These are phyloP conservation scores for Saccharomyces hybrid DNA, from an alignment of 1,139 yeast genomes.

Conservation along the genomic window DNA sequence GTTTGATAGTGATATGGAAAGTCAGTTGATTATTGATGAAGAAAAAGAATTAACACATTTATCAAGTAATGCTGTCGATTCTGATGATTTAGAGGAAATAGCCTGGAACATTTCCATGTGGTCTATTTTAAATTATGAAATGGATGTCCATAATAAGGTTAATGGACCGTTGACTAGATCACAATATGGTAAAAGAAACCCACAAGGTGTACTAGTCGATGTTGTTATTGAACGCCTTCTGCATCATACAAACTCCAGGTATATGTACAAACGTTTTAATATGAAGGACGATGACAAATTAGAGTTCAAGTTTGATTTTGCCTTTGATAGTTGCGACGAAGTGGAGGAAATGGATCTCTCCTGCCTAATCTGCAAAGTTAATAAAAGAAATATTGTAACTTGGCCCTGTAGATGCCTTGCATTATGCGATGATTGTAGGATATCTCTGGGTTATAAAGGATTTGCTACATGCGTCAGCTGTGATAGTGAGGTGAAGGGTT, in stretches of 20 bases:
- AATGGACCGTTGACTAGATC: conserved; percentile 32
- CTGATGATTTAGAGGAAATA: conserved; percentile 3
- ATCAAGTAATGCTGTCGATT: not conserved
- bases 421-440: conserved; percentile 78
- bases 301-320: not conserved
- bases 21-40: not conserved
- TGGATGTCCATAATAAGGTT: conserved; percentile 6
- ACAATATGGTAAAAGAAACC: conserved; percentile 26
- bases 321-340: not conserved
- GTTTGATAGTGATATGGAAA: conserved; percentile 14
- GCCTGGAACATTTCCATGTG: conserved; percentile 29
- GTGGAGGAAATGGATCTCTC: conserved; percentile 21
- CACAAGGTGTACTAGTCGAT: conserved; percentile 27
- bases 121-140: conserved; percentile 24
- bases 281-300: not conserved
- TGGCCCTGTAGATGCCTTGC: conserved; percentile 96
- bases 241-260: not conserved
- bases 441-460: conserved; percentile 63
- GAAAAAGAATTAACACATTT: not conserved
- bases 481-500: conserved; percentile 59
- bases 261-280: not conserved
- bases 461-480: conserved; percentile 84
- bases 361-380: conserved; percentile 78
- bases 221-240: conserved; percentile 16
- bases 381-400: conserved; percentile 66